Conservation (phyloP, 495 filamentous ascomycete genomes). For the Lentithecium fluviatile region DNA sequence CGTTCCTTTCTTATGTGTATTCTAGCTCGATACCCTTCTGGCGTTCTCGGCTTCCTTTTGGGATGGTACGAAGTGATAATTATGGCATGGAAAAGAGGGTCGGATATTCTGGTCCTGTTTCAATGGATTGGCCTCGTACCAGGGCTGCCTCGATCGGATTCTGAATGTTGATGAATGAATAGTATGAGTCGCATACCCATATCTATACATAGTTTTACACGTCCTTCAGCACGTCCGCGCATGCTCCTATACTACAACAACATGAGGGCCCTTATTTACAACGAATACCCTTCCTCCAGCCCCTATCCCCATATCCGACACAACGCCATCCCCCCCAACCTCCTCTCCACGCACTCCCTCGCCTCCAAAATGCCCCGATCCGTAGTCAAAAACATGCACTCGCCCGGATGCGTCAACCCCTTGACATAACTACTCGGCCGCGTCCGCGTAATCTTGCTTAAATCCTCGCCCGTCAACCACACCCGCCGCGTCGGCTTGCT, state of each 20-base stretch:
- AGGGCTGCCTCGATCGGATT: too few species aligned
- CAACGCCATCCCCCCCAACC: constrained; percentile 77
- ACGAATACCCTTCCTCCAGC: too few species aligned
- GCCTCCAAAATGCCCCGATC: constrained; percentile 79
- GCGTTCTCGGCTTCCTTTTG: constrained; percentile 9
- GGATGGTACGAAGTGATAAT: neutral
- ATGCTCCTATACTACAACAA: too few species aligned
- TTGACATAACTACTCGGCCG: constrained; percentile 61
- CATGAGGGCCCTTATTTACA: too few species aligned
- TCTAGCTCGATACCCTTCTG: constrained; percentile 20
- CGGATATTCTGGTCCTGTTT: too few species aligned
- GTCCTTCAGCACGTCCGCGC: too few species aligned
- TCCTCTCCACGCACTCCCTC: constrained; percentile 82
- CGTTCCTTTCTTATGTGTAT: neutral
- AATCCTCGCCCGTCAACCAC: constrained; percentile 57
- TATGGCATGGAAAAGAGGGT: neutral
- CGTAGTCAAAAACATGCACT: constrained; percentile 78
- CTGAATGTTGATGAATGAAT: too few species aligned
- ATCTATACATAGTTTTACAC: too few species aligned
- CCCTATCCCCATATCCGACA: constrained; percentile 57
- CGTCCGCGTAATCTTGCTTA: constrained; percentile 67
- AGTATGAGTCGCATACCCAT: too few species aligned
- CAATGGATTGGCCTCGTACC: too few species aligned
- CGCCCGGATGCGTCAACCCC: constrained; percentile 74
- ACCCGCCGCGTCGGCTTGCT: constrained; percentile 75